Base-by-base conservation (phyloP, 2,329 filamentous ascomycete genomes). In the Shiraia bambusicola region DNA sequence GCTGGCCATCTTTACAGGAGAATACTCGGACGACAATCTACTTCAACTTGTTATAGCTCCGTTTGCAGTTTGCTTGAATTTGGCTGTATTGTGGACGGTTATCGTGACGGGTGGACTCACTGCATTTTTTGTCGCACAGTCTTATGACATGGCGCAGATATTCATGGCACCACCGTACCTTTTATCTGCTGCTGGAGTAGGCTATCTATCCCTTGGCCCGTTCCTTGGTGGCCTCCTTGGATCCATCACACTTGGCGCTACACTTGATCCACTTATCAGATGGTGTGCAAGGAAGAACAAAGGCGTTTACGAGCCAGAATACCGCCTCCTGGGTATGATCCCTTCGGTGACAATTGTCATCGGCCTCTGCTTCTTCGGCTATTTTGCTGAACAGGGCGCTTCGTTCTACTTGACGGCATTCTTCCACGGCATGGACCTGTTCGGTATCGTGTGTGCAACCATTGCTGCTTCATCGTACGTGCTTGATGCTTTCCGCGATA, bases 291-390 rank as follows among this genome's bases (percentile, higher is more conserved):
- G 70, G 54, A 71, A 66, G 46, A 79, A 78, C 54, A 64, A 62
- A 14, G 76, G 76, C n/a, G 63, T 77, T 34, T 79, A 78, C 57
- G 76, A 79, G 52, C 77, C 76, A 4, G 76, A 79, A 51, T 79
- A 78, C 50, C 70, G 76, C 8, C 64, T 76, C 7, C 61, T 74
- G 5, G 48, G 39, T 19, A 54, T 56, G 50, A 52, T 69, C 3
- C 61, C 64, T 11, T 56, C 61, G 1, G 49, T 72, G 3, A 32
- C 64, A 1, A 58, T 63, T 4, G 66, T 67, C 8, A 56, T 67
- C 12, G 68, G 69, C 14, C 65, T 73, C 34, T 69, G 69, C 42
- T 59, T 66, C 2, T 73, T 71, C 40, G 70, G 72, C 2, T 56
- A 65, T 33, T 54, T 64, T 36, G 59, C 56, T 10, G 45, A 65